Evolutionary conservation across 1,284 basidiomycete species (phyloP).

Genomic region (Grifola frondosa): DNA sequence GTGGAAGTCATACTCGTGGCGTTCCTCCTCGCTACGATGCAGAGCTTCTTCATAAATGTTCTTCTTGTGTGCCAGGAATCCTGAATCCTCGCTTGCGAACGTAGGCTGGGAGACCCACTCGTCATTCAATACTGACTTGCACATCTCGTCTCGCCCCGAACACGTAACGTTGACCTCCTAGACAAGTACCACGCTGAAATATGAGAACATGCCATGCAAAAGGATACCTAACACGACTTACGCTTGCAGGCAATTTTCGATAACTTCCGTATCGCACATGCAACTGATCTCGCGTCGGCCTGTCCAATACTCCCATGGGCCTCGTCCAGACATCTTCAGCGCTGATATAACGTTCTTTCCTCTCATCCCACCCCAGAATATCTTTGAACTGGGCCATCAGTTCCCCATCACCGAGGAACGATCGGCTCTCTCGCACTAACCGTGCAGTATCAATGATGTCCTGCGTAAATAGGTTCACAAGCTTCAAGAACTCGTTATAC

Average conservation of each 20-base stretch:
- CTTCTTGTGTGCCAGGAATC: conserved; percentile 90
- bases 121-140: conserved; percentile 94
- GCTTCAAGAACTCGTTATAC: conserved; percentile 95
- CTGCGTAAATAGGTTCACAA: conserved; percentile 94
- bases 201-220: conserved; percentile 6
- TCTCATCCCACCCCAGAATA: conserved; percentile 88
- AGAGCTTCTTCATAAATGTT: conserved; percentile 96
- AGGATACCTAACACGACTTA: conserved; percentile 38
- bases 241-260: conserved; percentile 78
- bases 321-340: conserved; percentile 43
- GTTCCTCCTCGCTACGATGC: conserved; percentile 96
- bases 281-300: conserved; percentile 58
- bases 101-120: conserved; percentile 97
- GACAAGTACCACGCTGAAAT: too few relatives aligned
- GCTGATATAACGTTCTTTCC: conserved; percentile 54
- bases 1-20: conserved; percentile 99
- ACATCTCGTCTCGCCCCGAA: conserved; percentile 96
- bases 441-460: conserved; percentile 88
- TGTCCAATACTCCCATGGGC: conserved; percentile 38
- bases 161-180: conserved; percentile 88
- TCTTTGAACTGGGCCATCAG: conserved; percentile 84
- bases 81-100: conserved; percentile 91
- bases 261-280: conserved; percentile 82
- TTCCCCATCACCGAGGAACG: conserved; percentile 71
- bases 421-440: conserved; percentile 68